Base-by-base conservation (phyloP, 1,284 basidiomycete genomes). In the Cryptococcus hybrid region DNA sequence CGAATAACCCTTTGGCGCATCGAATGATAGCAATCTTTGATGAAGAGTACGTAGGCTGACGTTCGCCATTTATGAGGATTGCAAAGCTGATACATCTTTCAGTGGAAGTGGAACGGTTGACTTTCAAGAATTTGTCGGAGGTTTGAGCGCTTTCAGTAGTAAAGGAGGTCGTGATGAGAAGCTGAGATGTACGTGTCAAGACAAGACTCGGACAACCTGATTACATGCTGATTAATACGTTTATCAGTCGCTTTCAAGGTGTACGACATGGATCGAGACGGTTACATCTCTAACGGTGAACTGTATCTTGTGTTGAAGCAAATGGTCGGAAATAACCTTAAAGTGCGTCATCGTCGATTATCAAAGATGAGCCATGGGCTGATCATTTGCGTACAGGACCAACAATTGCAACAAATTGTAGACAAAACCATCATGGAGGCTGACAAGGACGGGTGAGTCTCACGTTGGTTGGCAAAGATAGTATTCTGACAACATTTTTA, bases 391-490 rank as follows among this genome's bases (percentile, higher is more conserved):
- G 38, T 57, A 51, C 65, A 92, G 89, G 96, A 99, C 78, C 91
- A 96, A 76, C 96, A 99, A 82, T 80, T 99, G 64, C 96, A 99
- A 78, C 95, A 99, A 79, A 99, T 99, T 65, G 96, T 99, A 8
- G 96, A 99, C 80, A 99, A 99, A 83, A 99, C 95, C 13, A 99
- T 99, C 76, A 95, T 99, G 92, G 95, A 99, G 80, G 95, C 94
- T 13, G 95, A 99, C 76, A 90, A 92, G 76, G 92, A 99, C 73
- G 92, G 83, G 79, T 81, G 58, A 62, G 79, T n/a, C 9, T 34
- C 36, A 36, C 37, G 34, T 30, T 51, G 54, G 3, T 13, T 13
- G 7, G 24, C 8, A 47, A 36, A 51, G 52, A 51, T 62, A 51
- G 59, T 51, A 18, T 36, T 13, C 30, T 15, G 37, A 35, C 18